Conservation (phyloP, 2,329 filamentous ascomycete genomes). For the Clarireedia hainanense region DNA sequence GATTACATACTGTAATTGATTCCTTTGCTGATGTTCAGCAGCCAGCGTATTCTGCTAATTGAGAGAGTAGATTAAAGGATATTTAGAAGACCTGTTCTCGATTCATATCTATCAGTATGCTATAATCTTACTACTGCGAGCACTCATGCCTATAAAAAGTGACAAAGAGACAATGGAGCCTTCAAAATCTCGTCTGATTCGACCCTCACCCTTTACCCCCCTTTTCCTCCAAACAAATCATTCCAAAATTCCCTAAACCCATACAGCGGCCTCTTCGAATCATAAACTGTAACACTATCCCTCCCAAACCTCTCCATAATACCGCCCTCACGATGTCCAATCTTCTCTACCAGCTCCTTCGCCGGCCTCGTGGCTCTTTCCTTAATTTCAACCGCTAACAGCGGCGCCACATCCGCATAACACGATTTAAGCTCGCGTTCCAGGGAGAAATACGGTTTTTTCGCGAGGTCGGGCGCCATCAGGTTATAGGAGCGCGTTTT, state of each 20-base stretch:
- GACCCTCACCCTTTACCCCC: background rate
- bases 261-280: conserved; percentile 69
- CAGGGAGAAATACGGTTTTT: conserved; percentile 84
- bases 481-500: conserved; percentile 87
- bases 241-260: conserved; percentile 86
- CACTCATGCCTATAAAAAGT: background rate
- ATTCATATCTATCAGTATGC: too few relatives aligned
- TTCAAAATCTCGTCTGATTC: background rate
- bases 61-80: too few relatives aligned
- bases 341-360: conserved; percentile 34
- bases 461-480: conserved; percentile 84
- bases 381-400: conserved; percentile 63
- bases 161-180: background rate
- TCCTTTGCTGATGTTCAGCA: too few relatives aligned
- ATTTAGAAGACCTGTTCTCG: too few relatives aligned
- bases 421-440: conserved; percentile 74
- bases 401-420: conserved; percentile 78
- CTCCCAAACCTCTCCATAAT: conserved; percentile 55
- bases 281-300: conserved; percentile 55
- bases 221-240: conserved; percentile 51
- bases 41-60: too few relatives aligned
- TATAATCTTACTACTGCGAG: too few relatives aligned
- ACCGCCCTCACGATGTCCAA: conserved; percentile 38
- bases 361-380: conserved; percentile 50
- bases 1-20: too few relatives aligned